A percentile compares a stretch with the other conserved stretches of the same genome.
phyloP scores from a whole-genome alignment of 1,284 basidiomycete genomes.

The Xerocomus amazonicus region DNA sequence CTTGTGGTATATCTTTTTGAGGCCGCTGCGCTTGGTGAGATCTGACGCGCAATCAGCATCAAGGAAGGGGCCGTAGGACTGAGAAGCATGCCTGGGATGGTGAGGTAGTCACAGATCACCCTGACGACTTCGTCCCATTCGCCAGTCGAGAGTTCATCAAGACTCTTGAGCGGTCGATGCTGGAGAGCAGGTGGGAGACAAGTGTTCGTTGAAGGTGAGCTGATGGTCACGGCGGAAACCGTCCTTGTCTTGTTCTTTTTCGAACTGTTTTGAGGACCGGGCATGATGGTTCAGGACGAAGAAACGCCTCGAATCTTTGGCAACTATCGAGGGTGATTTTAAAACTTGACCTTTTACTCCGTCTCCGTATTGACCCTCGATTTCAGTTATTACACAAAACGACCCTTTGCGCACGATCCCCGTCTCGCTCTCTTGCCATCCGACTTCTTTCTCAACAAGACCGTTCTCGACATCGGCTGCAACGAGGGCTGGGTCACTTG shows the following conservation, averaged over 20 bases:
- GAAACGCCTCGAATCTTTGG: conserved; percentile 40
- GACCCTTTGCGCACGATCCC: conserved; percentile 54
- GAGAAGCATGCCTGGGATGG: conserved; percentile 47
- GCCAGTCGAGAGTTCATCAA: conserved; percentile 33
- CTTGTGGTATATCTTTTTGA: conserved; percentile 58
- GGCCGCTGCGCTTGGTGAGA: conserved; percentile 48
- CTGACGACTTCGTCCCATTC: conserved; percentile 47
- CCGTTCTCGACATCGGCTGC: conserved; percentile 77
- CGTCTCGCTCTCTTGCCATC: conserved; percentile 57
- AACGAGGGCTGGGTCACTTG: conserved; percentile 82
- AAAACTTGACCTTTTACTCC: background rate
- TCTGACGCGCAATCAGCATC: conserved; percentile 36
- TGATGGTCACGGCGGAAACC: background rate
- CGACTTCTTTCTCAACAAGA: conserved; percentile 48
- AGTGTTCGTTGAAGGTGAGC: background rate
- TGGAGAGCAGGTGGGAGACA: conserved; percentile 14
- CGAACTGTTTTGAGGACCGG: conserved; percentile 26
- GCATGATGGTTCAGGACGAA: conserved; percentile 22
- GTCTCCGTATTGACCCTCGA: background rate
- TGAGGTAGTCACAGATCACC: conserved; percentile 47
- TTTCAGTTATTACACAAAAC: conserved; percentile 68
- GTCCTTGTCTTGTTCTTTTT: conserved; percentile 25
- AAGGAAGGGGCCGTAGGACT: rapidly evolving
- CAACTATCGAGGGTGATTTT: conserved; percentile 59
- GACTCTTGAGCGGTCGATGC: conserved; percentile 9